Percentiles rank a stretch among this genome's conserved stretches.
phyloP scores from a whole-genome alignment of 116 monocot species.

The Iris pallida region DNA sequence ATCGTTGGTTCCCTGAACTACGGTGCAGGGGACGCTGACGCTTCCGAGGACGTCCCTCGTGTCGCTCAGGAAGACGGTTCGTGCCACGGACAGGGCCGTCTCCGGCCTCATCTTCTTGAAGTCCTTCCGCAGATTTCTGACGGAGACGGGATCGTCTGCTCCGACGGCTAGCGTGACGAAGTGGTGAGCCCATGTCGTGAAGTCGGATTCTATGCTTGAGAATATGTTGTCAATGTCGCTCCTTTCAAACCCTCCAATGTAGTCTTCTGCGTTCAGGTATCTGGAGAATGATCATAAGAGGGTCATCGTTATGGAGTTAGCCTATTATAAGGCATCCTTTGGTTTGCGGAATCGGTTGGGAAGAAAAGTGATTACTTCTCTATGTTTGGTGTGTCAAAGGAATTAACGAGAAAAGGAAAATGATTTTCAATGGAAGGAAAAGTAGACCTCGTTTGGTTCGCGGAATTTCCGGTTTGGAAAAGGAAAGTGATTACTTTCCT shows the following conservation, averaged over 20 bases:
- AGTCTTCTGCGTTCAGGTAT: conserved; percentile 64
- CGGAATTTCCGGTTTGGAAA: too few species aligned
- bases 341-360: too few species aligned
- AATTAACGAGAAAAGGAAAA: too few species aligned
- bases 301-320: too few species aligned
- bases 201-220: conserved; percentile 34
- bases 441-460: too few species aligned
- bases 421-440: too few species aligned
- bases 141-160: conserved; percentile 9
- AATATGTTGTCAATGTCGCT: conserved; percentile 36
- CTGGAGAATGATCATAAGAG: conserved; percentile 23
- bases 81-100: conserved; percentile 37
- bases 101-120: conserved; percentile 53
- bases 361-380: too few species aligned
- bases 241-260: conserved; percentile 61
- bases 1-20: conserved; percentile 49
- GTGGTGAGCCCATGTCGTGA: conserved; percentile 39
- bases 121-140: conserved; percentile 12
- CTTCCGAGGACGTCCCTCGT: conserved; percentile 27
- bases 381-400: too few species aligned
- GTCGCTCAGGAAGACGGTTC: conserved; percentile 49
- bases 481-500: too few species aligned
- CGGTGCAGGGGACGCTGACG: conserved; percentile 42
- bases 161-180: conserved; percentile 31
- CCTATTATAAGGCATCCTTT: too few species aligned